Base-by-base conservation (phyloP, 805 yeast species). In the Pichia kluyveri region DNA sequence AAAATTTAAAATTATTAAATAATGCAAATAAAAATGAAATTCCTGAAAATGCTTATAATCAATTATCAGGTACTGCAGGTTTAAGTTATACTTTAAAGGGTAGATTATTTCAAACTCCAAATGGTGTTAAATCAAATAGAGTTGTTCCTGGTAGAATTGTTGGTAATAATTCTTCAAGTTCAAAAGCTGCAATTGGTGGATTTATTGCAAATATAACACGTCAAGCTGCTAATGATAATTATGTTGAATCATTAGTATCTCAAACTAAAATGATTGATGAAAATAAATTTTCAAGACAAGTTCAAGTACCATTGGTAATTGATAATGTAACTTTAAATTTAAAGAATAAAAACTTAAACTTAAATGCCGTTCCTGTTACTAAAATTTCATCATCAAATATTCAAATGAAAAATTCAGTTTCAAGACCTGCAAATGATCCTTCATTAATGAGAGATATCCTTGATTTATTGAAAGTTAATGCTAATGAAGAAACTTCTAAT, bases 71-170 rank as follows among this genome's bases (percentile, higher is more conserved):
- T 32, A 77, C 85, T 8, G 95, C 84, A 30, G 96, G 96, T 8
- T 71, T 86, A 51, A 75, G 86, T 1, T 87, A 86, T 57, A 71
- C 70, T 38, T 74, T 83, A 51, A 75, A 72, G 49, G 95, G 95
- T 8, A 75, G 87, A 61, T 67, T 87, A 38, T 60, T 69, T 49
- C 83, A 79, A 61, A 71, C 84, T 5, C 93, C 95, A 23, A 78
- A 82, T 57, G 95, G 96, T 44, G 65, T 79, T 26, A 68, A 74
- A 42, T 65, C 72, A 48, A 63, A 67, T 12, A 68, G 68, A 46
- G 70, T 82, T 40, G 79, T 77, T 18, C 86, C 89, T 15, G 95
- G 91, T 50, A 79, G 96, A 70, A 66, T 78, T 42, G 68, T 77
- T 41, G 69, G 69, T 47, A 65, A 72, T 40, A 65, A 69, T 52